Evolutionary conservation across 176 grass and related monocot genomes (phyloP), one percentile per base, ranked within the genome.

Genomic region (Hordeum marinum): DNA sequence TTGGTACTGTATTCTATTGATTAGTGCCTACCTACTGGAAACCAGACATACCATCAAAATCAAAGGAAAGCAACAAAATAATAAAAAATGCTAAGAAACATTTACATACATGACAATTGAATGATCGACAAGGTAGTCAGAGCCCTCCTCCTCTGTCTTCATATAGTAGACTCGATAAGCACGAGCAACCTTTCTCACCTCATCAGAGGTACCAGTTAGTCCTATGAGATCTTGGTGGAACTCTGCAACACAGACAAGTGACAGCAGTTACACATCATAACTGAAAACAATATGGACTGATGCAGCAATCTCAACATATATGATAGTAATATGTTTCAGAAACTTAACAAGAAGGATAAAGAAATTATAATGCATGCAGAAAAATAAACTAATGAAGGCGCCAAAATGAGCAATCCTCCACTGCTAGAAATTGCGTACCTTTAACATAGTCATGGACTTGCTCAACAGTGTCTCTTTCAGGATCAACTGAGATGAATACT

Each of bases 61-160:
- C 34, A 45, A 29, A 40, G 6, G 6, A 54, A 26, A 27, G 5
- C 9, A n/a, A 46, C 10, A 26, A 72, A 12, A 13, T 36, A 34
- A 64, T 36, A 34, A 64, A 41, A 12, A 10, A 50, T 11, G 7
- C 11, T 20, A 18, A 18, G 5, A 68, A 43, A 20, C 60, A 7
- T 15, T 40, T 72, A 71, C 93, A 65, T 92, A 99, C 97, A 99
- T 99, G 80, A 96, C 94, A 86, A 94, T 96, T 66, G 97, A 99
- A 77, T 99, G 97, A 73, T 96, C 97, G 21, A 99, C 94, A 36
- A 99, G 97, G 42, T 99, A 99, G 71, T 99, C 97, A 73, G 97
- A 94, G 62, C 86, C 92, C 74, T 94, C 90, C 70, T 96, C 93
- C 75, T 92, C 88, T 15, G 96, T 94, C 86, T 99, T 99, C 96